phyloP scores from a whole-genome alignment of 106 monocot genomes.

The Allium fistulosum region DNA sequence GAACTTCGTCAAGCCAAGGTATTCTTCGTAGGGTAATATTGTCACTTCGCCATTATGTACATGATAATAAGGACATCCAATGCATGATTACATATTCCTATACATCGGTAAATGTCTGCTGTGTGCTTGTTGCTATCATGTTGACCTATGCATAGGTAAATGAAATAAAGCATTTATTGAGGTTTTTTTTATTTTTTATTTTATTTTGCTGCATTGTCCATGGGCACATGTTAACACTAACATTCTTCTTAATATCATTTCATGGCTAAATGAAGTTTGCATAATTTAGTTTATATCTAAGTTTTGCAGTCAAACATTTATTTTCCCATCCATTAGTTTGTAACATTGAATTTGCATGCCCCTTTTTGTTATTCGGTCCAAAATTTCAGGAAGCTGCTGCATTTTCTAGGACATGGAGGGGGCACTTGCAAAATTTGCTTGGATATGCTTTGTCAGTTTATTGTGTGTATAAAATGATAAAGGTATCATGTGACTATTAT shows the following conservation, averaged over 20 bases:
- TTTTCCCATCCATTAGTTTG: neutral
- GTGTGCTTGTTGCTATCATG: too few relatives aligned
- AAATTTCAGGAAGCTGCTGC: slow-evolving; percentile 80
- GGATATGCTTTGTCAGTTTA: slow-evolving; percentile 95
- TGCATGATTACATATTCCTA: too few relatives aligned
- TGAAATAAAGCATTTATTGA: too few relatives aligned
- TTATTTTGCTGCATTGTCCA: too few relatives aligned
- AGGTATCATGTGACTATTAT: slow-evolving; percentile 35
- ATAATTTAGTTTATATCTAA: too few relatives aligned
- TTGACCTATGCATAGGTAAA: too few relatives aligned
- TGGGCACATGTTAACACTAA: too few relatives aligned
- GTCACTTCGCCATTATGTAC: too few relatives aligned
- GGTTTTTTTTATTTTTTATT: too few relatives aligned
- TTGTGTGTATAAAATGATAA: slow-evolving; percentile 98
- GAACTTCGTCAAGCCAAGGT: slow-evolving; percentile 99
- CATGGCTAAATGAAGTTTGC: neutral
- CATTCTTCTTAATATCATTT: neutral
- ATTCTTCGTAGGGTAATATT: neutral
- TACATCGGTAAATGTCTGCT: too few relatives aligned
- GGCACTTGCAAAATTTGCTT: slow-evolving; percentile 86
- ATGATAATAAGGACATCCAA: too few relatives aligned
- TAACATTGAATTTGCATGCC: too few relatives aligned
- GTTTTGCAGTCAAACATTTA: neutral
- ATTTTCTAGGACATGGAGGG: slow-evolving; percentile 94
- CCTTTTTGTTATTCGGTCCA: neutral